Evolutionary conservation across 2,329 filamentous ascomycete species (phyloP).

Genomic region (Hypoxylon sp.): DNA sequence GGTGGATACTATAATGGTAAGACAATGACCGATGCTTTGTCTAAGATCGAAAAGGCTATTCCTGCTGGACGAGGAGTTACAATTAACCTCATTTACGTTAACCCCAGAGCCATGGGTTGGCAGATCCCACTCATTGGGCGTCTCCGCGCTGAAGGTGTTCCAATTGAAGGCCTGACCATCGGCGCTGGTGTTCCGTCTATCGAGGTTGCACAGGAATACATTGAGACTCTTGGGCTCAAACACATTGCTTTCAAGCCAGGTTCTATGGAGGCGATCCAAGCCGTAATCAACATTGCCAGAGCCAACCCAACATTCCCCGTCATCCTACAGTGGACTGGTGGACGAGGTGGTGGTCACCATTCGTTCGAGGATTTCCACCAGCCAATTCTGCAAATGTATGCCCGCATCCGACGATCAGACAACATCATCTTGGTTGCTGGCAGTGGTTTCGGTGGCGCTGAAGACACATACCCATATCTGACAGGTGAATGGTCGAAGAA

Average conservation of each 20-base stretch:
- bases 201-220: conserved; percentile 92
- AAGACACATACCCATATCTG: conserved; percentile 92
- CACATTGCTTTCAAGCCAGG: conserved; percentile 96
- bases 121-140: conserved; percentile 86
- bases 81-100: conserved; percentile 91
- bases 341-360: conserved; percentile 92
- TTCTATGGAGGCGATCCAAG: conserved; percentile 85
- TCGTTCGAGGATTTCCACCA: conserved; percentile 96
- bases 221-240: conserved; percentile 89
- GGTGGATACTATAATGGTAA: conserved; percentile 88
- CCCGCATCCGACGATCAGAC: conserved; percentile 81
- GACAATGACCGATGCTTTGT: conserved; percentile 82
- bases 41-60: conserved; percentile 84
- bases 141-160: conserved; percentile 83
- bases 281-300: conserved; percentile 91
- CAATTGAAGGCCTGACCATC: conserved; percentile 91
- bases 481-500: conserved; percentile 88
- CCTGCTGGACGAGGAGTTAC: conserved; percentile 87
- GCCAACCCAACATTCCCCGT: conserved; percentile 95
- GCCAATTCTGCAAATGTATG: conserved; percentile 90
- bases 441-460: conserved; percentile 88
- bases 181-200: conserved; percentile 93
- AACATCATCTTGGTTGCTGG: conserved; percentile 92
- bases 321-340: conserved; percentile 93
- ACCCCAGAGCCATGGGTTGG: conserved; percentile 89